Conservation (phyloP, 202 grass and related monocot genomes). For the Cymbopogon flexuosus region DNA sequence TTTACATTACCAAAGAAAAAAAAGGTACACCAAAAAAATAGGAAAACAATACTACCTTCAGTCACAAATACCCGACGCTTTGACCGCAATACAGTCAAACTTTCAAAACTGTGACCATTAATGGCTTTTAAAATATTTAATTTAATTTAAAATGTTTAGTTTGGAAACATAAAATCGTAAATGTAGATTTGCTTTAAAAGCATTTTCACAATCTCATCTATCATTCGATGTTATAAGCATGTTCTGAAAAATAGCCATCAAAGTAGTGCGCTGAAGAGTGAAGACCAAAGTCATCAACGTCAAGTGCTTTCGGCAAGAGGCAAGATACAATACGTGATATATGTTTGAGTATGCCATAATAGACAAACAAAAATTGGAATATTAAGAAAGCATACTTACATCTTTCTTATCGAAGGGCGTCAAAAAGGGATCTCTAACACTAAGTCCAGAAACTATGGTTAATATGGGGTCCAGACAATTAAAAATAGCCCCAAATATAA, state of each 20-base stretch:
- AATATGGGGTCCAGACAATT: conserved; percentile 90
- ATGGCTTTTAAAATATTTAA: background rate
- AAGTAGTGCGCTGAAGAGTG: background rate
- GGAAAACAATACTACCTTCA: background rate
- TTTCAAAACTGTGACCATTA: background rate
- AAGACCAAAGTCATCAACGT: background rate
- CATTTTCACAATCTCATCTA: background rate
- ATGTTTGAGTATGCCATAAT: conserved; percentile 2
- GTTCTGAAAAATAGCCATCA: background rate
- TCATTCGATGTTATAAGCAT: background rate
- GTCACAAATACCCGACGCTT: background rate
- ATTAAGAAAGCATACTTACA: conserved; percentile 46
- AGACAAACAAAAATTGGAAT: background rate
- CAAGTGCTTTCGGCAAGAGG: background rate
- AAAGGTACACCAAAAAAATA: background rate
- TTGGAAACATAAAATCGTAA: background rate
- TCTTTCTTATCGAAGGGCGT: conserved; percentile 99
- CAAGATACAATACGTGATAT: background rate
- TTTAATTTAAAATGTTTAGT: background rate
- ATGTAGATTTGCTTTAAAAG: background rate
- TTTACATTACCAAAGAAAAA: background rate
- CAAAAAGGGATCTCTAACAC: conserved; percentile 91
- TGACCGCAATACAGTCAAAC: background rate
- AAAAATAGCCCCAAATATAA: conserved; percentile 96
- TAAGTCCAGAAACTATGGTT: conserved; percentile 92